phyloP scores from a whole-genome alignment of 1,284 basidiomycete genomes.

The Anthracocystis walkeri region DNA sequence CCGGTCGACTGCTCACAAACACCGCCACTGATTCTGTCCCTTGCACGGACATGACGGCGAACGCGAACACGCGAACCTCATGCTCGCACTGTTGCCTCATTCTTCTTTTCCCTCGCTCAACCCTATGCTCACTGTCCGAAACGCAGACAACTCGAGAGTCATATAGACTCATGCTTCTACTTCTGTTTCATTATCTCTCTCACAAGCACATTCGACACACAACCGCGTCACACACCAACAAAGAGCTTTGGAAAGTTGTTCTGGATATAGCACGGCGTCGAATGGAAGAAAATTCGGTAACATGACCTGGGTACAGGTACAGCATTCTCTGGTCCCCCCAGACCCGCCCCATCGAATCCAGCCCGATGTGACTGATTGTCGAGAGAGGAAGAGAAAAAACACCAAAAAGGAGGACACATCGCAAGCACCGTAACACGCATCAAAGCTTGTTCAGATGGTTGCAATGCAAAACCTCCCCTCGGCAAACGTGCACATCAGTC shows the following conservation, averaged over 20 bases:
- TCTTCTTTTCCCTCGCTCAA: no score
- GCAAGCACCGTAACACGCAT: not conserved
- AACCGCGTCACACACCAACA: not conserved
- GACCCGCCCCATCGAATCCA: slow-evolving; percentile 23
- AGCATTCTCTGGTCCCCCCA: slow-evolving; percentile 37
- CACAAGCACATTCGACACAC: not conserved
- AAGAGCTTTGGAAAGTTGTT: slow-evolving; percentile 34
- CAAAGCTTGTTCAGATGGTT: slow-evolving; percentile 9
- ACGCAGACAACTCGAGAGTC: no score
- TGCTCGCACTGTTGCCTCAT: no score
- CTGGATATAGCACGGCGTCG: slow-evolving; percentile 57
- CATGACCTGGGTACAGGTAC: slow-evolving; percentile 45
- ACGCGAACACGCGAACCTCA: no score
- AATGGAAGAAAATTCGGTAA: slow-evolving; percentile 38
- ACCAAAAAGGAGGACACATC: not conserved
- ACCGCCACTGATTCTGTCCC: no score
- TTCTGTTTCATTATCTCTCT: not conserved
- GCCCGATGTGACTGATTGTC: slow-evolving; percentile 19
- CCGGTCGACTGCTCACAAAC: no score
- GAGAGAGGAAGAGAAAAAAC: not conserved
- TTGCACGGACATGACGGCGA: no score
- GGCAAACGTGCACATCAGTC: slow-evolving; percentile 31
- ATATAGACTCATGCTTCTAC: not conserved
- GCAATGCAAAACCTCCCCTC: slow-evolving; percentile 1
- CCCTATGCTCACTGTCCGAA: no score